Evolutionary conservation across 148 eudicot genomes (phyloP).

Genomic region (Dysphania ambrosioides): DNA sequence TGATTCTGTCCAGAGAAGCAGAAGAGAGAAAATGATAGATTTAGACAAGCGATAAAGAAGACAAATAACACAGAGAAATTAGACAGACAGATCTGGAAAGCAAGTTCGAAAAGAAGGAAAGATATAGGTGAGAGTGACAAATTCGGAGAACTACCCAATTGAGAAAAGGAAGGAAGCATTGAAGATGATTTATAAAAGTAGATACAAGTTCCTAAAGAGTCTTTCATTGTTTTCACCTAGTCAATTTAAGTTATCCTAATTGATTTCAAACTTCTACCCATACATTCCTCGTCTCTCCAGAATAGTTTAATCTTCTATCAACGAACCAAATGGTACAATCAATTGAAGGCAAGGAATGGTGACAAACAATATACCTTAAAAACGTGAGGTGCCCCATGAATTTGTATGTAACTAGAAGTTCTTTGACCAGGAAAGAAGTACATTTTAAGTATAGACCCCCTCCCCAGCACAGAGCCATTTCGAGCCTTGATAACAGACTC

Average conservation of each 20-base stretch:
- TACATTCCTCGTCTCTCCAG: not conserved
- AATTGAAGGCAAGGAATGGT: not conserved
- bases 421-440: constrained; percentile 97
- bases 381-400: constrained; percentile 96
- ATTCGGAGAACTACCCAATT: too few species aligned
- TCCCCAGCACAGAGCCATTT: constrained; percentile 89
- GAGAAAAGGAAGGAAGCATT: not conserved
- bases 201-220: too few species aligned
- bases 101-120: too few species aligned
- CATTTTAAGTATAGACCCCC: constrained; percentile 95
- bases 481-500: constrained; percentile 87
- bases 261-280: not conserved
- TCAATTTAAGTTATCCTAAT: too few species aligned
- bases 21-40: too few species aligned
- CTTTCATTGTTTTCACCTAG: too few species aligned
- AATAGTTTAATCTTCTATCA: not conserved
- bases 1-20: too few species aligned
- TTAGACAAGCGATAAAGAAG: too few species aligned
- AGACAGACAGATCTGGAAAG: too few species aligned
- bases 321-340: not conserved
- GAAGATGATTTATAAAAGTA: too few species aligned
- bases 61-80: too few species aligned
- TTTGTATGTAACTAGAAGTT: constrained; percentile 79
- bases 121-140: too few species aligned
- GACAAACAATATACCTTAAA: constrained; percentile 54